These are phyloP conservation scores for Caryopteris hybrid DNA, from an alignment of 305 asterid species.

Conservation along the genomic window DNA sequence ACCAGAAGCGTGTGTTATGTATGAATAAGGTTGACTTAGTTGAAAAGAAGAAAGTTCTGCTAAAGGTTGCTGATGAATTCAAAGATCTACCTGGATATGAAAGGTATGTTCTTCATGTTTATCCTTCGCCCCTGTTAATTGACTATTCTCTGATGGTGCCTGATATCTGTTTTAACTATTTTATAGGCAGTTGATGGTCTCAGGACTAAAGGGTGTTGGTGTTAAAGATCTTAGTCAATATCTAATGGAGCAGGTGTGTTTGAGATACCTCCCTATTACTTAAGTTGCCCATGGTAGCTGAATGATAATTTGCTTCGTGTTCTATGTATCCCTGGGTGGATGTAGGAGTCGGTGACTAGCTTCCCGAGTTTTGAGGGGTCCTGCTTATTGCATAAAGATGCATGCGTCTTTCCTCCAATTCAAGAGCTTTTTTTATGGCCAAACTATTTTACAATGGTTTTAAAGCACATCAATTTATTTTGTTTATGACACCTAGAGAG, in stretches of 20 bases:
- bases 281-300: not conserved
- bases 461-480: too few species aligned
- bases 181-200: constrained; percentile 73
- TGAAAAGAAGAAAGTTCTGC: constrained; percentile 65
- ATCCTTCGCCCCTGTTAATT: constrained; percentile 3
- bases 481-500: too few species aligned
- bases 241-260: constrained; percentile 64
- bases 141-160: constrained; percentile 15
- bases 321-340: not conserved
- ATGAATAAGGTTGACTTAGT: constrained; percentile 92
- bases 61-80: constrained; percentile 70
- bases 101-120: constrained; percentile 39
- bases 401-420: too few species aligned
- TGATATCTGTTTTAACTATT: constrained; percentile 23
- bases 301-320: constrained; percentile 3
- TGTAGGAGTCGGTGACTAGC: not conserved
- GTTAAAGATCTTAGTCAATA: constrained; percentile 69
- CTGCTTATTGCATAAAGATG: too few species aligned
- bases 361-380: not conserved
- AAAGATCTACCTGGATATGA: constrained; percentile 86
- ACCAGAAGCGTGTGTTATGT: constrained; percentile 82
- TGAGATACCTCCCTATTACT: not conserved
- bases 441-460: too few species aligned
- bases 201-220: constrained; percentile 93
- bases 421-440: too few species aligned